Evolutionary conservation across 192 early-diverging fungal genomes (phyloP), one percentile per base, ranked within the genome.

Genomic region (Linnemannia exigua): DNA sequence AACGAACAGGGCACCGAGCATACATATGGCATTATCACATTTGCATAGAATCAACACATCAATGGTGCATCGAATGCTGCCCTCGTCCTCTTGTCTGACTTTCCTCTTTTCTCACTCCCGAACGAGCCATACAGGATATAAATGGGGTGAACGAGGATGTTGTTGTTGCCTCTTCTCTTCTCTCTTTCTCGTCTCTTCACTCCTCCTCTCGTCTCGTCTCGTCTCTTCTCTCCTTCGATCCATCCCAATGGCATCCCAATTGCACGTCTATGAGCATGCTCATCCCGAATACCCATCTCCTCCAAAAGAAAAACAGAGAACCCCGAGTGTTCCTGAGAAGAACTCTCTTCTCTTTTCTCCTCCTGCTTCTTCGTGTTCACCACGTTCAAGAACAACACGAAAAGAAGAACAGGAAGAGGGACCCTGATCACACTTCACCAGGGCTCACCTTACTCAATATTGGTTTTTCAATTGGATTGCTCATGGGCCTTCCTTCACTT

Each of bases 401-500:
- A 63, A 11, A n/a, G 28, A 31, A 3, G 58, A 63, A 31, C 0
- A 15, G 28, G n/a, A n/a, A n/a, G n/a, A n/a, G 58, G 58, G 58
- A 63, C 58, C 58, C 58, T 63, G 58, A 63, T 63, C 58, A 63
- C 58, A 63, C 58, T 63, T 20, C 15, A n/a, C 58, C n/a, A 58
- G 52, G 12, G 58, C 58, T 63, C 58, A 63, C 22, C 22, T 58
- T n/a, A 31, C 0, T 14, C 58, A 63, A 58, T 58, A 20, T 54
- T n/a, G n/a, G 3, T 5, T 54, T n/a, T 61, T 8, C 52, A 22
- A 7, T 6, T 22, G 22, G n/a, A 31, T 31, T 63, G 28, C 58
- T 63, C 58, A 63, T 63, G 11, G 58, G 25, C 12, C 36, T 36
- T 20, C 11, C 22, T 38, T n/a, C 0, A 28, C 15, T 76, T 28